phyloP scores from a whole-genome alignment of 2,329 filamentous ascomycete species.

The Periconia sp. region DNA sequence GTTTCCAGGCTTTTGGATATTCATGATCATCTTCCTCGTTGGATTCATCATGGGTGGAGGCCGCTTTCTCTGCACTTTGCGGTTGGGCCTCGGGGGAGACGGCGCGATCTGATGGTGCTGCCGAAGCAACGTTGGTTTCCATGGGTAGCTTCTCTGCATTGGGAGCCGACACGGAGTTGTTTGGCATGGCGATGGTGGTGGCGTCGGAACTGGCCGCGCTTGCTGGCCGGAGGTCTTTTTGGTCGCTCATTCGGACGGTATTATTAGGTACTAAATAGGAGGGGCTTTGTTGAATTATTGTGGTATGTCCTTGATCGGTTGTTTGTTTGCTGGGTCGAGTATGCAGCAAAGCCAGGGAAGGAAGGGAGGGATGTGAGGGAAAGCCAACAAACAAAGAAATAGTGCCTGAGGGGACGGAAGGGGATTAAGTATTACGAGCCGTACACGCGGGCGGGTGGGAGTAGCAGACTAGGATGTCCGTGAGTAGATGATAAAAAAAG shows the following conservation, averaged over 20 bases:
- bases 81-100: slow-evolving; percentile 13
- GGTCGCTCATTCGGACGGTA: slow-evolving; percentile 21
- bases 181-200: slow-evolving; percentile 28
- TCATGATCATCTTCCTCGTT: slow-evolving; percentile 34
- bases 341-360: neutral
- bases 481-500: neutral
- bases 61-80: slow-evolving; percentile 6
- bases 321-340: neutral
- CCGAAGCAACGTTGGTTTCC: slow-evolving; percentile 25
- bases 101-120: slow-evolving; percentile 19
- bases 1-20: slow-evolving; percentile 39
- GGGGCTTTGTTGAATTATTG: too few species aligned
- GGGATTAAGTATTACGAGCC: neutral
- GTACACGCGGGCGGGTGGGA: neutral
- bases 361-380: neutral
- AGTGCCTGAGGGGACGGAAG: neutral
- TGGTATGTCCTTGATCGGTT: too few species aligned
- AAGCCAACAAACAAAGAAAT: neutral
- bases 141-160: slow-evolving; percentile 23
- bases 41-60: slow-evolving; percentile 12
- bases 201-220: slow-evolving; percentile 37
- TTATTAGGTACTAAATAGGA: neutral
- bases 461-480: neutral
- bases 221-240: slow-evolving; percentile 26
- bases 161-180: slow-evolving; percentile 23